Percentiles rank a stretch among this genome's conserved stretches.
Evolutionary conservation across 768 basidiomycete species (phyloP).

Genomic region (Strobilomyces dryophilus): DNA sequence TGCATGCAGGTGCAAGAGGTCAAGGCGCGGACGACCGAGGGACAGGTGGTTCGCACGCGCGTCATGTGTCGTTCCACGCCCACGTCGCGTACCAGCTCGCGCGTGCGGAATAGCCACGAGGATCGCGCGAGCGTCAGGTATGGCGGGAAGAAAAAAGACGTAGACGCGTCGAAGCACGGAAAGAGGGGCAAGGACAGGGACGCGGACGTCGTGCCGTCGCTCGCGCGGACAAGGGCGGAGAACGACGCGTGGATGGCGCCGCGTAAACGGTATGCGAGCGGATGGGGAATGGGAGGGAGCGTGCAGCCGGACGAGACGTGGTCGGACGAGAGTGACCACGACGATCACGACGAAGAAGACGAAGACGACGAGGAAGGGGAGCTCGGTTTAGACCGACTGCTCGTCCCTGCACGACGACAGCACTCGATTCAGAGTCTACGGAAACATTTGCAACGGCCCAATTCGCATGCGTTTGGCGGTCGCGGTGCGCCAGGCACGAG

Average conservation of each 20-base stretch:
- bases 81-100: constrained; percentile 55
- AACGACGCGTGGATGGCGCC: constrained; percentile 49
- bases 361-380: constrained; percentile 54
- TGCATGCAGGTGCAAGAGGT: constrained; percentile 32
- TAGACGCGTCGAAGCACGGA: constrained; percentile 15
- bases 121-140: constrained; percentile 8
- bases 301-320: constrained; percentile 12
- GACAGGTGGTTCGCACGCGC: constrained; percentile 45
- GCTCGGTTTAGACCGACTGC: constrained; percentile 59
- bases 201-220: constrained; percentile 47
- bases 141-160: constrained; percentile 24
- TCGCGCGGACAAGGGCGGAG: constrained; percentile 58
- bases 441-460: constrained; percentile 46
- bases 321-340: constrained; percentile 28
- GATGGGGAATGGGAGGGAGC: constrained; percentile 27
- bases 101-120: constrained; percentile 29
- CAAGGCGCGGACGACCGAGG: constrained; percentile 25
- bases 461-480: constrained; percentile 5
- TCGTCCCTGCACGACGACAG: constrained; percentile 69
- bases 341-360: constrained; percentile 39
- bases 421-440: constrained; percentile 70
- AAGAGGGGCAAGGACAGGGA: constrained; percentile 29
- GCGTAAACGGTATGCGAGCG: constrained; percentile 32
- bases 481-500: constrained; percentile 12
- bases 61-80: constrained; percentile 73